Evolutionary conservation across 2,329 filamentous ascomycete species (phyloP).

Genomic region (Fusarium veterinarium): DNA sequence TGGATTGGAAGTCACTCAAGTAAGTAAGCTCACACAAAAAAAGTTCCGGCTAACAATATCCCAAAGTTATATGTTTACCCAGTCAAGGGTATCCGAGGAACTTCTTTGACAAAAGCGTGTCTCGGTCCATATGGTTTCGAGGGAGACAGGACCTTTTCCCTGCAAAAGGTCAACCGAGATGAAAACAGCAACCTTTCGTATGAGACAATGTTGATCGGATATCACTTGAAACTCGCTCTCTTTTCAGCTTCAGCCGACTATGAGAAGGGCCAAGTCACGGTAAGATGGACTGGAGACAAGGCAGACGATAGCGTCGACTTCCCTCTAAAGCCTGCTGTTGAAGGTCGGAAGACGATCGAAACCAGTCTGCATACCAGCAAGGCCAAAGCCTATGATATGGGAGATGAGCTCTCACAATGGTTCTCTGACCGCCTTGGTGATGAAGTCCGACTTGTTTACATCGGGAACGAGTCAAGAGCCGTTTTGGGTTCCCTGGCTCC

Average conservation of each 20-base stretch:
- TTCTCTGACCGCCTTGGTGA: constrained; percentile 33
- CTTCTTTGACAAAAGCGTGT: constrained; percentile 11
- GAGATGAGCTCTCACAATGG: constrained; percentile 31
- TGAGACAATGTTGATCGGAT: constrained; percentile 41
- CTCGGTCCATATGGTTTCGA: constrained; percentile 31
- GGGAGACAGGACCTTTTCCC: constrained; percentile 39
- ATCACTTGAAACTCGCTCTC: constrained; percentile 33
- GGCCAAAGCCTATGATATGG: constrained; percentile 39
- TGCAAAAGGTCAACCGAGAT: constrained; percentile 34
- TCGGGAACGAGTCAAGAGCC: constrained; percentile 37
- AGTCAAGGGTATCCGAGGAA: constrained; percentile 37
- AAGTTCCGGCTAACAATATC: background rate
- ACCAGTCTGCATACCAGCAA: constrained; percentile 31
- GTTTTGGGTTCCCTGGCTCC: constrained; percentile 40
- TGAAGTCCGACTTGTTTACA: constrained; percentile 34
- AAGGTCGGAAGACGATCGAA: background rate
- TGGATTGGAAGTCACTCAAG: constrained; percentile 34
- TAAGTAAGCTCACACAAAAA: background rate
- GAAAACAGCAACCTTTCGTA: background rate
- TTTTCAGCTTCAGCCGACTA: constrained; percentile 29
- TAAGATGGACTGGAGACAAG: background rate
- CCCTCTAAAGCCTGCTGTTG: constrained; percentile 16
- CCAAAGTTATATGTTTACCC: constrained; percentile 40
- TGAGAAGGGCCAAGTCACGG: background rate
- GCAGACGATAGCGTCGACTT: constrained; percentile 12